phyloP scores from a whole-genome alignment of 78 protist species.

The Dictyostelium firmibasis region DNA sequence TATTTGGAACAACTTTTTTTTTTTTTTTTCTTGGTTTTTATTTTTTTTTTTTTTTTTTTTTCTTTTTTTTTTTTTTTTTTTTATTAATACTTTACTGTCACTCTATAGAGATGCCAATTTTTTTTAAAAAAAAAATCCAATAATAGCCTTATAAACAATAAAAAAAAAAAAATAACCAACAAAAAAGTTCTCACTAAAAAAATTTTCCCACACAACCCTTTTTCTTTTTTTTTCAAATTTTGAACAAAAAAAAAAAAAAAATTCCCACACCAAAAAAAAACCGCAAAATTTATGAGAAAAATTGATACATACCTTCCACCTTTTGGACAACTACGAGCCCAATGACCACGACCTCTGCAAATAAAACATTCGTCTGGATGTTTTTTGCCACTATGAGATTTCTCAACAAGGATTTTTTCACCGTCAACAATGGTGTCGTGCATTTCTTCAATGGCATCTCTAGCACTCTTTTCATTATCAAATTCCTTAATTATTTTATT shows the following conservation, averaged over 20 bases:
- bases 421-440: conserved; percentile 1
- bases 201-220: no score
- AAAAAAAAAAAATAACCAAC: no score
- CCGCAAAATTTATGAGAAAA: neutral
- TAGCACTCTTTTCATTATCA: conserved; percentile 70
- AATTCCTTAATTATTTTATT: conserved; percentile 31
- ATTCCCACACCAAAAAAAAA: neutral
- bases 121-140: no score
- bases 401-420: conserved; percentile 51
- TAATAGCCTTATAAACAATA: no score
- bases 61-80: no score
- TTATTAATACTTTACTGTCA: no score
- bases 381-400: conserved; percentile 65
- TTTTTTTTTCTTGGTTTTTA: no score
- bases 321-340: conserved; percentile 36
- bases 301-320: conserved; percentile 4
- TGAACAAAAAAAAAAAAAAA: neutral
- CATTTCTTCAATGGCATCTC: conserved; percentile 57
- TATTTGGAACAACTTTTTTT: neutral
- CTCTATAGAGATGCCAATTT: no score
- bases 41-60: no score
- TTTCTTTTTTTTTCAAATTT: neutral
- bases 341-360: conserved; percentile 60
- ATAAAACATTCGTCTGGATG: conserved; percentile 55
- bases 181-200: no score